phyloP scores from a whole-genome alignment of 1,284 basidiomycete genomes.

The Lignosus rhinocerotis region DNA sequence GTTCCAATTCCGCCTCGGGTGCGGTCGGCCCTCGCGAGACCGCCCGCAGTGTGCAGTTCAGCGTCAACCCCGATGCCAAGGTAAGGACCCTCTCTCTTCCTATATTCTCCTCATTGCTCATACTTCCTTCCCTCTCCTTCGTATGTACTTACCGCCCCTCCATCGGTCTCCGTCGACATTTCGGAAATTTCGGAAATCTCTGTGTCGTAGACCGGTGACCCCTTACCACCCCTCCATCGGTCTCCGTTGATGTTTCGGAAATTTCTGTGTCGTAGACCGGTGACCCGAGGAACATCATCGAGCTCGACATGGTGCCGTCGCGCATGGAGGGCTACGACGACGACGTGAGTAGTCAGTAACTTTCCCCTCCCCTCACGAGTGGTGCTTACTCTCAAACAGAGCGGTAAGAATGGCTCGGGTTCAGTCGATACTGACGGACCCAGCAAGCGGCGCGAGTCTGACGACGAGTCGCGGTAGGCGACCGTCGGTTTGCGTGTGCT shows the following conservation, averaged over 20 bases:
- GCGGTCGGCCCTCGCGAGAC: slow-evolving; percentile 9
- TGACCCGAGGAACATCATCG: slow-evolving; percentile 18
- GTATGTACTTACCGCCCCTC: background rate
- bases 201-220: slow-evolving; percentile 7
- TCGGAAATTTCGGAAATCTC: too few relatives aligned
- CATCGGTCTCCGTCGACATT: too few relatives aligned
- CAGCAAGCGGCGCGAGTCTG: slow-evolving; percentile 1
- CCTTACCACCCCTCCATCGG: background rate
- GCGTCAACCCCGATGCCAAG: slow-evolving; percentile 22
- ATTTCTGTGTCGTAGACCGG: slow-evolving; percentile 4
- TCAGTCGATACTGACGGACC: background rate
- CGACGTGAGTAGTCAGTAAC: slow-evolving; percentile 4
- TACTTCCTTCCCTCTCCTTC: background rate
- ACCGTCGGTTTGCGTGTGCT: background rate
- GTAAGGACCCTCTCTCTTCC: slow-evolving; percentile 6
- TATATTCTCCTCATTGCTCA: background rate
- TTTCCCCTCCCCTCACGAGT: background rate
- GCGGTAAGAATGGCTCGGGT: background rate
- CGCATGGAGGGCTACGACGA: slow-evolving; percentile 2
- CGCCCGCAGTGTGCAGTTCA: slow-evolving; percentile 26
- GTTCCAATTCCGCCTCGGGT: slow-evolving; percentile 14
- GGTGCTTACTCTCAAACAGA: background rate
- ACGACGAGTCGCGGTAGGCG: background rate
- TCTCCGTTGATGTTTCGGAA: background rate
- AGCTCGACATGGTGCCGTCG: slow-evolving; percentile 19